phyloP scores from a whole-genome alignment of 371 early-diverging fungal species.

The Mortierella sp. region DNA sequence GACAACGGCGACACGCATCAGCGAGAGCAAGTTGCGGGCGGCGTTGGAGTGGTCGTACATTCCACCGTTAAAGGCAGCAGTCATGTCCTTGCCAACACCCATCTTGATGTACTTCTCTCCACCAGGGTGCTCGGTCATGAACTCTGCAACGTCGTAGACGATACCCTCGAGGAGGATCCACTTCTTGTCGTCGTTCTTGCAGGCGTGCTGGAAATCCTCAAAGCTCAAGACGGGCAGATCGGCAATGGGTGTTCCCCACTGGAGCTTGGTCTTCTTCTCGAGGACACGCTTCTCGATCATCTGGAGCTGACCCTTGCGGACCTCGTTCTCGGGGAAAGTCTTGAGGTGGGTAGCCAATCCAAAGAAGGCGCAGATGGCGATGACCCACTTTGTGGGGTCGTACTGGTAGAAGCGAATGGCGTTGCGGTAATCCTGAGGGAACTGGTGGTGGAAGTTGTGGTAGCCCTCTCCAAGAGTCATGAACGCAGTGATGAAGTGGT shows the following conservation, averaged over 20 bases:
- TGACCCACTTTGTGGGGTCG: constrained; percentile 97
- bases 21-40: constrained; percentile 81
- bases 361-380: constrained; percentile 71
- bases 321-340: constrained; percentile 90
- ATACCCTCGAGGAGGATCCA: constrained; percentile 91
- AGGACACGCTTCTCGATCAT: constrained; percentile 89
- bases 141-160: constrained; percentile 91
- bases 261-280: constrained; percentile 68
- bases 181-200: constrained; percentile 73
- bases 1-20: constrained; percentile 76
- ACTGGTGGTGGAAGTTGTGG: constrained; percentile 95
- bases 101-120: constrained; percentile 62
- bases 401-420: constrained; percentile 91
- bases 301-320: constrained; percentile 83
- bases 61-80: constrained; percentile 87
- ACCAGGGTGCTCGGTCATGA: constrained; percentile 92
- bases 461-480: constrained; percentile 88
- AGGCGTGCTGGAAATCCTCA: constrained; percentile 78
- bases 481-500: constrained; percentile 84
- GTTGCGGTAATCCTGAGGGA: constrained; percentile 96
- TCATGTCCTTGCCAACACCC: constrained; percentile 74
- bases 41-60: constrained; percentile 87
- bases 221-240: constrained; percentile 81
- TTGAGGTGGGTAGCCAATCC: constrained; percentile 90
- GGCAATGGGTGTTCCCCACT: constrained; percentile 80